A percentile compares a stretch with the other conserved stretches of the same genome.
phyloP scores from a whole-genome alignment of 441 rosid genomes.

The Aquilaria agallochum region DNA sequence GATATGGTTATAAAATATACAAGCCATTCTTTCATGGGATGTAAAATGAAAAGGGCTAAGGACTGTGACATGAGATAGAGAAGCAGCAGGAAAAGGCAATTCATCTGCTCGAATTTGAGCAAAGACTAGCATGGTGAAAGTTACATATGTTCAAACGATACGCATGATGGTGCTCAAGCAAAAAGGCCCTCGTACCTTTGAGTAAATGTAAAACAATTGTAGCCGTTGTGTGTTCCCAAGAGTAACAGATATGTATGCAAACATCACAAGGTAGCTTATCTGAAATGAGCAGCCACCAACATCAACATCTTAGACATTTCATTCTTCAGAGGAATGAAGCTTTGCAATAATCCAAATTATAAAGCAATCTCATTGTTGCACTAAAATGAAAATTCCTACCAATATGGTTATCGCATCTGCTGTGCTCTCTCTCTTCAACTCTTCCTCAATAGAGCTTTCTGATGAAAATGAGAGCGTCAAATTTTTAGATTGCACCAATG shows the following conservation, averaged over 20 bases:
- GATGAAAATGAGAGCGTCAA: slow-evolving; percentile 90
- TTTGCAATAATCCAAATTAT: too few species aligned
- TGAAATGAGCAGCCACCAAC: slow-evolving; percentile 29
- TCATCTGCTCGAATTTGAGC: too few species aligned
- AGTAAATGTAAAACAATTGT: slow-evolving; percentile 72
- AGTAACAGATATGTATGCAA: slow-evolving; percentile 93
- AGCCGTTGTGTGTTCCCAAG: slow-evolving; percentile 76
- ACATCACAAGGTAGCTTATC: slow-evolving; percentile 99
- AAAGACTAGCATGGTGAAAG: too few species aligned
- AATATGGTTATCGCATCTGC: slow-evolving; percentile 93
- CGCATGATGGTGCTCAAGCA: too few species aligned
- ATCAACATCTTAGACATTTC: not conserved
- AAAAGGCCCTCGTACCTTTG: slow-evolving; percentile 52
- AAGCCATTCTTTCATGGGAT: too few species aligned
- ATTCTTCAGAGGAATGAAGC: not conserved
- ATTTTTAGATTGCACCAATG: slow-evolving; percentile 64
- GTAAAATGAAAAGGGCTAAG: too few species aligned
- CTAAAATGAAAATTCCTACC: slow-evolving; percentile 32
- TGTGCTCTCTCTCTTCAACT: slow-evolving; percentile 94
- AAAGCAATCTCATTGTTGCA: not conserved
- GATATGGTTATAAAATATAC: too few species aligned
- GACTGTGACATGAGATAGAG: too few species aligned
- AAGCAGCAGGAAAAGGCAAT: too few species aligned
- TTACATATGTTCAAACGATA: too few species aligned
- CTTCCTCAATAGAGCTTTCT: slow-evolving; percentile 97